These are phyloP conservation scores for Viola odorata DNA, from an alignment of 345 rosid genomes.

Conservation along the genomic window DNA sequence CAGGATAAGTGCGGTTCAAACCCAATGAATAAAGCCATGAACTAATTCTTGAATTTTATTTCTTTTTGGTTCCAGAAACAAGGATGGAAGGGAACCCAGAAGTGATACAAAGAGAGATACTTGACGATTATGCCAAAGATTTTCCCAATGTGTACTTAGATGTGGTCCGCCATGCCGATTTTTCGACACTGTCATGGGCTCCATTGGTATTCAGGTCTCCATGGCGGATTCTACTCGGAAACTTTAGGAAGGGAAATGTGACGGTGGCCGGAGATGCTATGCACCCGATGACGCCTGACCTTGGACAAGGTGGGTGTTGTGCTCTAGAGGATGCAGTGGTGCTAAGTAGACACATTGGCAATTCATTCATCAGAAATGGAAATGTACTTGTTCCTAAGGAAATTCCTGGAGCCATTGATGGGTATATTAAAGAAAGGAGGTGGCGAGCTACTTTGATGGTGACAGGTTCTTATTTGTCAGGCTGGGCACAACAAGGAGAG, in stretches of 20 bases:
- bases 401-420: constrained; percentile 31
- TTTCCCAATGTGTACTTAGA: constrained; percentile 25
- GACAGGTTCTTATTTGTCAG: no score
- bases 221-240: constrained; percentile 32
- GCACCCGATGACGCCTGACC: constrained; percentile 53
- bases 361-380: background rate
- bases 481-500: no score
- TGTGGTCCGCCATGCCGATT: constrained; percentile 20
- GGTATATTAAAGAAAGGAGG: constrained; percentile 37
- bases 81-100: constrained; percentile 19
- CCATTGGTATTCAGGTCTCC: constrained; percentile 29
- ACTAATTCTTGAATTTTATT: no score
- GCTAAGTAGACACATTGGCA: constrained; percentile 29
- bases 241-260: constrained; percentile 29
- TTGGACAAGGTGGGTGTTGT: constrained; percentile 44
- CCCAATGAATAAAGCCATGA: no score
- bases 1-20: no score
- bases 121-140: constrained; percentile 14
- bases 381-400: background rate
- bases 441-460: no score
- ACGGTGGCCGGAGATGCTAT: constrained; percentile 49
- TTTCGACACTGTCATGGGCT: constrained; percentile 26
- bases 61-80: constrained; percentile 10
- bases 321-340: constrained; percentile 42
- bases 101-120: constrained; percentile 22